Evolutionary conservation across 2,329 filamentous ascomycete species (phyloP), one percentile per base, ranked within the genome.

Genomic region (Xylariales sp.): DNA sequence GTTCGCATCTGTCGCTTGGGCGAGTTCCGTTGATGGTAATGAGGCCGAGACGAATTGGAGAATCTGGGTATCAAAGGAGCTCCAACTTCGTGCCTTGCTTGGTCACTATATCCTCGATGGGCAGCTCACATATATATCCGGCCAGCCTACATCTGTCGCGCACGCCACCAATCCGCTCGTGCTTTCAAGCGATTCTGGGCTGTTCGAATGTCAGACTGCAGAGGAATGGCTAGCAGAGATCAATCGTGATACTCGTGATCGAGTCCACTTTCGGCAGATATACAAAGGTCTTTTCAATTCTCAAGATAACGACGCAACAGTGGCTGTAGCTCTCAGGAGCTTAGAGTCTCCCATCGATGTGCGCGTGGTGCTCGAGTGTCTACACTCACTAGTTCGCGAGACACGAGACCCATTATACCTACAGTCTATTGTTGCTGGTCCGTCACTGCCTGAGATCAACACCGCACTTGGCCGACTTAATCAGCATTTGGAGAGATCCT

Each of bases 161-260:
- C 38, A 40, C 18, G 27, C 29, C 5, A 24, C 38, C n/a, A 40
- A 40, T 15, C 38, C 38, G 3, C 38, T 40, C 22, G 18, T 33
- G 6, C 19, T 40, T 16, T 40, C 38, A n/a, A 33, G 28, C 19
- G 29, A 33, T 18, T 12, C 20, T 12, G 22, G 29, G n/a, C 29
- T 33, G 4, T 40, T 40, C 19, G 38, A 40, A 12, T n/a, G 19
- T 7, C 38, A 40, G 19, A 40, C 28, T 24, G 38, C 27, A 14
- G 38, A 32, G 9, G 38, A 40, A 7, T 40, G 38, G 38, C 20
- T 31, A 18, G 14, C 28, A n/a, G 38, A 32, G 29, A 40, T 40
- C 22, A 40, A 33, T 14, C 14, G 28, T 19, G 15, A 21, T 14
- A 12, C 25, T 12, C 16, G 19, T 10, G 28, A 18, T 10, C 8